Base-by-base conservation (phyloP, 2,329 filamentous ascomycete species). In the Exophiala aquamarina region DNA sequence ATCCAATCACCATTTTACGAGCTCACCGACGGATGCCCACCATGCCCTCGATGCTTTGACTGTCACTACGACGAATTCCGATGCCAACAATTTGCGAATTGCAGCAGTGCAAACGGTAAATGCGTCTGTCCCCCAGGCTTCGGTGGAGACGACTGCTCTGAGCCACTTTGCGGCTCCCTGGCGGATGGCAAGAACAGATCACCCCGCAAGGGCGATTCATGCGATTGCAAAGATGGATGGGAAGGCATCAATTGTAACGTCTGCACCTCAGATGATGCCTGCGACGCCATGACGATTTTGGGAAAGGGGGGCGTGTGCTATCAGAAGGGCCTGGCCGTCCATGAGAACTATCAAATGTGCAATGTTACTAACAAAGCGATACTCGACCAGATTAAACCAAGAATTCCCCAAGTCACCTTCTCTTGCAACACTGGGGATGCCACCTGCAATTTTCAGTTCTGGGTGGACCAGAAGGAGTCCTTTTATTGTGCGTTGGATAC, bases 201-300 rank as follows among this genome's bases (percentile, higher is more conserved):
- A 17, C 84, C 88, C 64, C 82, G 93, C 63, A 73, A 82, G 42
- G 83, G 81, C 54, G 51, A 58, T 20, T 42, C 55, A 23, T 98
- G 93, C 70, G 74, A 89, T 33, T 98, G 93, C 68, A 86, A 91
- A 63, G 87, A 95, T 29, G 93, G 93, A 46, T 98, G 93, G 93
- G 81, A 81, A 32, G 93, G 93, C 55, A 92, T 98, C 71, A 98
- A 98, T 74, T 98, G 93, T 80, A 98, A 93, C 62, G 89, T 98
- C 47, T 98, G 93, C 70, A 83, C 86, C 51, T 82, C 83, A 3
- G 78, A 97, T 65, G 75, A 86, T 58, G 91, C 87, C 13, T 98
- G 93, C 63, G 82, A 93, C 65, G 84, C 88, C 26, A 74, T 98
- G 69, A 95, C 95, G 84, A 88, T 89, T 3, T 83, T 85, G 11